Conservation (phyloP, 2,329 filamentous ascomycete genomes). For the Penicillium nordicum region DNA sequence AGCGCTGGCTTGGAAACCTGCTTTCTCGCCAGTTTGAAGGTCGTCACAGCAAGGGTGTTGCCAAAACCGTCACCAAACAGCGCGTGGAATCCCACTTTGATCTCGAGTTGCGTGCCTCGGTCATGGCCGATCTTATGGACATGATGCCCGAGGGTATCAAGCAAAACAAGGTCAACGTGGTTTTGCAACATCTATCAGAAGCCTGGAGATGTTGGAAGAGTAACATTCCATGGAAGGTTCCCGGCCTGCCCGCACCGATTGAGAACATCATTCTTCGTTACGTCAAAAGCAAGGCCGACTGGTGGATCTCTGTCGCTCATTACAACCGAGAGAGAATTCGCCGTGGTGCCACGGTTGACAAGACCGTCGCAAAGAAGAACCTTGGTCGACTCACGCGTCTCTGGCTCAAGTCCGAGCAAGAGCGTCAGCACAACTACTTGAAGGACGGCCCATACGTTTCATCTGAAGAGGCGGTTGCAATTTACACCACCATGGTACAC, state of each 20-base stretch:
- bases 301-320: constrained; percentile 99
- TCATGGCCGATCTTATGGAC: constrained; percentile 98
- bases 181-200: constrained; percentile 93
- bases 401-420: constrained; percentile 97
- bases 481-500: constrained; percentile 97
- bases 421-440: constrained; percentile 98
- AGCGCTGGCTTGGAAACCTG: constrained; percentile 95
- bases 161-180: constrained; percentile 98
- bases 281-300: constrained; percentile 98
- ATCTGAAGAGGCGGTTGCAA: constrained; percentile 95
- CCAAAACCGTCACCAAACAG: constrained; percentile 98
- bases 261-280: constrained; percentile 98
- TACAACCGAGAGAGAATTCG: constrained; percentile 98
- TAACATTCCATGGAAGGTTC: constrained; percentile 99
- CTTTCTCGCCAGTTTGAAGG: constrained; percentile 97
- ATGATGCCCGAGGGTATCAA: constrained; percentile 99
- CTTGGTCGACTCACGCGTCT: constrained; percentile 88
- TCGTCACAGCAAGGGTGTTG: constrained; percentile 96
- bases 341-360: constrained; percentile 94
- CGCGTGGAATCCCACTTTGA: constrained; percentile 98
- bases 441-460: constrained; percentile 99
- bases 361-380: constrained; percentile 99
- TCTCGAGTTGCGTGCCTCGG: constrained; percentile 90
- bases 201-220: constrained; percentile 99
- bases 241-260: constrained; percentile 90